Evolutionary conservation across 1,284 basidiomycete species (phyloP).

Genomic region (Apiotrichum domesticum): DNA sequence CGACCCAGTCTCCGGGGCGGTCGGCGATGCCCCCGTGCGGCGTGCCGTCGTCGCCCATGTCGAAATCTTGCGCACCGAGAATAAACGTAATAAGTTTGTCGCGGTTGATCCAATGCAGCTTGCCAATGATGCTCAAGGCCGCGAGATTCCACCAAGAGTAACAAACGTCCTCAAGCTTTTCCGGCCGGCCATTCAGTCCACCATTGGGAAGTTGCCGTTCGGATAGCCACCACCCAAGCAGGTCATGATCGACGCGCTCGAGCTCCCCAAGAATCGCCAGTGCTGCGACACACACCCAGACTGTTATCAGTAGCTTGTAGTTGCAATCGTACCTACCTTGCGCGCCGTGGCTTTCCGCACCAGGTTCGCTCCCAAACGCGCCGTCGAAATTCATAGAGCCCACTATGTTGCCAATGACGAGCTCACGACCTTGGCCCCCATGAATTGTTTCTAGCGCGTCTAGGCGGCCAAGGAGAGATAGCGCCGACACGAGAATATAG

Average conservation of each 20-base stretch:
- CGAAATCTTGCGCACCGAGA: constrained; percentile 81
- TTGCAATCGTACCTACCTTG: constrained; percentile 59
- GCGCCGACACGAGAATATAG: constrained; percentile 74
- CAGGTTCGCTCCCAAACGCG: constrained; percentile 76
- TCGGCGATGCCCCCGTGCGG: constrained; percentile 83
- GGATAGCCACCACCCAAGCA: constrained; percentile 82
- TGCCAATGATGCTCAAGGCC: constrained; percentile 74
- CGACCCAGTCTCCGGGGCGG: constrained; percentile 83
- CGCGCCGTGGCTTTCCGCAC: constrained; percentile 86
- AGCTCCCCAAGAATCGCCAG: constrained; percentile 79
- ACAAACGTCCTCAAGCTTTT: constrained; percentile 98
- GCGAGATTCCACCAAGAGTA: constrained; percentile 98
- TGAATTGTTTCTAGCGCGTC: constrained; percentile 51
- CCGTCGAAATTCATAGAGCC: constrained; percentile 90
- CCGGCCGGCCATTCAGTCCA: constrained; percentile 89
- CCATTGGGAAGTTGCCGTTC: constrained; percentile 90
- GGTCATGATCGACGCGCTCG: constrained; percentile 67
- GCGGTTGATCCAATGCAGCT: constrained; percentile 82
- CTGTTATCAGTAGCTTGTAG: constrained; percentile 47
- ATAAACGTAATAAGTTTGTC: constrained; percentile 77
- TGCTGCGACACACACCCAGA: constrained; percentile 82
- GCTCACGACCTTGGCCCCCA: constrained; percentile 52
- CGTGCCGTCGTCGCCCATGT: constrained; percentile 39
- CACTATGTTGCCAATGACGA: constrained; percentile 66
- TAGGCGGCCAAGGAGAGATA: constrained; percentile 74